Evolutionary conservation across 306 rosid genomes (phyloP).

Genomic region (Hippophae tibetana): DNA sequence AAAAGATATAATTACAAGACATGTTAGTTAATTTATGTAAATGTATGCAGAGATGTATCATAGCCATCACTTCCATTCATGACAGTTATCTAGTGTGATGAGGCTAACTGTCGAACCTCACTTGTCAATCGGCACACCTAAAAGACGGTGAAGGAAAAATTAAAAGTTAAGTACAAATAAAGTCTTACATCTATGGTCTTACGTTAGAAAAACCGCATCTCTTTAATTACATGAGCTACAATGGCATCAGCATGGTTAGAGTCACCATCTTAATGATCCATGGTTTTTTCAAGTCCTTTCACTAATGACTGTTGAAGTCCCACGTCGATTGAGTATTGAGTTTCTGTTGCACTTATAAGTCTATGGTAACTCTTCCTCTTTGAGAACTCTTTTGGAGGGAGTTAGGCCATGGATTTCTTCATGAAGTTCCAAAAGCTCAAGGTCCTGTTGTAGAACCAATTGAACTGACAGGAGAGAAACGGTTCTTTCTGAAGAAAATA

Average conservation of each 20-base stretch:
- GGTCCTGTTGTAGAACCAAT: constrained; percentile 75
- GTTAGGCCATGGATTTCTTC: too few relatives aligned
- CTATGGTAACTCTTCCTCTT: too few relatives aligned
- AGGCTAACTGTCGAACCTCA: constrained; percentile 43
- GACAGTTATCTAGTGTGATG: constrained; percentile 45
- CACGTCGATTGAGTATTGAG: too few relatives aligned
- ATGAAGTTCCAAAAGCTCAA: constrained; percentile 65
- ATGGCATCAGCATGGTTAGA: constrained; percentile 55
- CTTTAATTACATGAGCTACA: constrained; percentile 53
- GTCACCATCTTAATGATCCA: constrained; percentile 55
- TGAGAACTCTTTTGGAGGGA: too few relatives aligned
- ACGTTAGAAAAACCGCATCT: background rate
- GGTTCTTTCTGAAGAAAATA: constrained; percentile 80
- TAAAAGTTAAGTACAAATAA: background rate
- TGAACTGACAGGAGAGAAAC: constrained; percentile 73
- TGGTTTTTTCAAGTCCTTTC: constrained; percentile 56
- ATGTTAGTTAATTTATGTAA: background rate
- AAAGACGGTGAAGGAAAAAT: constrained; percentile 13
- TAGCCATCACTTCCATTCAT: constrained; percentile 58
- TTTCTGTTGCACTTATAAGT: too few relatives aligned
- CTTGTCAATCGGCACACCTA: constrained; percentile 64
- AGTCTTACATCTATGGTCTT: background rate
- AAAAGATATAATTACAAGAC: too few relatives aligned
- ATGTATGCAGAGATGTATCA: constrained; percentile 22
- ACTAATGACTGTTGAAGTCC: constrained; percentile 67